Conservation (phyloP, 495 filamentous ascomycete species). For the Ramalina intermedia region DNA sequence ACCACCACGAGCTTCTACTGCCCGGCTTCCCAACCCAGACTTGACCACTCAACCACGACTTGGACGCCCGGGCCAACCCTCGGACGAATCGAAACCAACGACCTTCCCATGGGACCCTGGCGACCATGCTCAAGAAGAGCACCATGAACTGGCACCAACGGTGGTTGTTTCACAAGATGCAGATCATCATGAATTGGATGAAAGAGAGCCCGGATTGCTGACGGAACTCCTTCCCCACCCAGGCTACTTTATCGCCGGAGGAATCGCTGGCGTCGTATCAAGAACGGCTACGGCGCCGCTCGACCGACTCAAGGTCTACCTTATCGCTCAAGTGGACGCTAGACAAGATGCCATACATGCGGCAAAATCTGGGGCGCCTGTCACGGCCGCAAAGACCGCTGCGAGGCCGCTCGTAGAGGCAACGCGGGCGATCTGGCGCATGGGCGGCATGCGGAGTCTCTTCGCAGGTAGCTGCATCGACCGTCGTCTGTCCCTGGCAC, state of each 20-base stretch:
- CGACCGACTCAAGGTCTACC: constrained; percentile 92
- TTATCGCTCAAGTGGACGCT: constrained; percentile 76
- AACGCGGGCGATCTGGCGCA: constrained; percentile 59
- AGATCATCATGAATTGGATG: constrained; percentile 26
- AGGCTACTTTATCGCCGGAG: constrained; percentile 97
- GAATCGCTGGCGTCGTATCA: constrained; percentile 79
- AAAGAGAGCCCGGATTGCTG: constrained; percentile 35
- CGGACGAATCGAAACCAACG: constrained; percentile 2
- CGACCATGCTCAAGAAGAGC: constrained; percentile 4
- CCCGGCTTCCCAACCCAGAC: neutral
- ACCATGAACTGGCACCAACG: neutral
- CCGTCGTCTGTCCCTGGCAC: constrained; percentile 8
- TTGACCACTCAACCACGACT: neutral
- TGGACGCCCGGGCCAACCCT: neutral
- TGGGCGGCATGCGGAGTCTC: constrained; percentile 80
- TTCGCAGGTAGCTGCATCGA: constrained; percentile 61
- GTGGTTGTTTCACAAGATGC: constrained; percentile 19
- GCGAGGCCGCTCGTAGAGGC: constrained; percentile 58
- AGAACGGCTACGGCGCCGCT: constrained; percentile 88
- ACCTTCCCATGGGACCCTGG: constrained; percentile 15
- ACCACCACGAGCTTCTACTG: neutral
- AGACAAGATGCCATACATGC: constrained; percentile 45
- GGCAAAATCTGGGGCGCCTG: constrained; percentile 54
- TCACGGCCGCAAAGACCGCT: constrained; percentile 50
- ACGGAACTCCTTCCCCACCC: constrained; percentile 50